phyloP scores from a whole-genome alignment of 2,329 filamentous ascomycete species.

The Fusarium luffae region DNA sequence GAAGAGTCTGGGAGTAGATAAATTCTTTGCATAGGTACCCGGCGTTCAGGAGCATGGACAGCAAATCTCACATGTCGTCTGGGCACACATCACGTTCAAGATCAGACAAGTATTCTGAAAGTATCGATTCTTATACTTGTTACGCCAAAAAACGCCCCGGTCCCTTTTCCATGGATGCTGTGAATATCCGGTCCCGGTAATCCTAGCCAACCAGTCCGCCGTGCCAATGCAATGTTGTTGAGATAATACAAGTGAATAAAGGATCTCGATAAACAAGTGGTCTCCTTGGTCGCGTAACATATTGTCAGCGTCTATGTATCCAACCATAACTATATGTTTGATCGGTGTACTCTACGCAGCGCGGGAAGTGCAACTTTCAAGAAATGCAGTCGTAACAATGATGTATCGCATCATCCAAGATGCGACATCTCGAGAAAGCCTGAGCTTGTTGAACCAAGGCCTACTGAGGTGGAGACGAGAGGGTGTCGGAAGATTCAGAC shows the following conservation, averaged over 20 bases:
- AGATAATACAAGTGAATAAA: slow-evolving; percentile 44
- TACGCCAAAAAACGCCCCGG: slow-evolving; percentile 46
- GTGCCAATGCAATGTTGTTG: slow-evolving; percentile 45
- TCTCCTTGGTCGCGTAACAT: slow-evolving; percentile 26
- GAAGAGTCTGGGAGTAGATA: slow-evolving; percentile 2
- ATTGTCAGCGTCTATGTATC: slow-evolving; percentile 45
- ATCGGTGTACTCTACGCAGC: slow-evolving; percentile 7
- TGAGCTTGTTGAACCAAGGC: not conserved
- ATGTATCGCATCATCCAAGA: slow-evolving; percentile 6
- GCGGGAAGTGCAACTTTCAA: not conserved
- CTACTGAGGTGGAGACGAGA: slow-evolving; percentile 63
- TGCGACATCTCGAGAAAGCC: not conserved
- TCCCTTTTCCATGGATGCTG: slow-evolving; percentile 46
- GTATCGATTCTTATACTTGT: slow-evolving; percentile 42
- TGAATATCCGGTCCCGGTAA: slow-evolving; percentile 43
- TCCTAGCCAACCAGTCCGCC: slow-evolving; percentile 43
- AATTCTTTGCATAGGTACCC: slow-evolving; percentile 17
- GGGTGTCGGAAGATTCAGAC: slow-evolving; percentile 67
- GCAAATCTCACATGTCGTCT: slow-evolving; percentile 1
- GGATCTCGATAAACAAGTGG: slow-evolving; percentile 19
- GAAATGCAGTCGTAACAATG: not conserved
- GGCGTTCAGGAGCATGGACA: slow-evolving; percentile 38
- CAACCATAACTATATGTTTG: slow-evolving; percentile 32
- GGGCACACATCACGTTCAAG: slow-evolving; percentile 11
- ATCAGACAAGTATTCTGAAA: slow-evolving; percentile 13